Conservation (phyloP, 192 early-diverging fungal species). For the Linnemannia hyalina region DNA sequence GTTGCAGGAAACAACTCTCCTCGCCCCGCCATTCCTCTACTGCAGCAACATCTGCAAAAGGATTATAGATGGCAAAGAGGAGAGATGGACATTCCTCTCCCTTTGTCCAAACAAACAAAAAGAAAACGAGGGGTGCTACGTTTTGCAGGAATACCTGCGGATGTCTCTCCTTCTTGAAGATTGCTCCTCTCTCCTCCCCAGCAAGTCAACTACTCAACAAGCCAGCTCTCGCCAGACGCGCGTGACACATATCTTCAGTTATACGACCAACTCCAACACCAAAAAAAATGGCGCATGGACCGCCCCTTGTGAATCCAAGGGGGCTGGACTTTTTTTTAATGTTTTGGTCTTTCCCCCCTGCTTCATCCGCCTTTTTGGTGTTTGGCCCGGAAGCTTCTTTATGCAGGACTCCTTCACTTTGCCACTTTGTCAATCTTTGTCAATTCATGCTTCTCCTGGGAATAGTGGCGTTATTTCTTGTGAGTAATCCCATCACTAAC, state of each 20-base stretch:
- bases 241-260: neutral
- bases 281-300: constrained; percentile 17
- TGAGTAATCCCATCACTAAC: constrained; percentile 5
- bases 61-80: neutral
- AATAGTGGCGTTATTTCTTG: neutral
- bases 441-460: neutral
- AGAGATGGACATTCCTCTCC: neutral
- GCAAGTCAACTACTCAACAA: neutral
- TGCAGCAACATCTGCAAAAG: neutral
- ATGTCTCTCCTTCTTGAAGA: neutral
- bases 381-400: neutral
- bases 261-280: neutral
- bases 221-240: neutral
- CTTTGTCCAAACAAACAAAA: neutral
- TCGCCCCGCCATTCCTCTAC: neutral
- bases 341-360: neutral
- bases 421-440: neutral
- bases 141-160: neutral
- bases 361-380: neutral
- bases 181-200: neutral
- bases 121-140: neutral
- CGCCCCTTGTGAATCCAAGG: constrained; percentile 18
- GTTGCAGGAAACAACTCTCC: neutral
- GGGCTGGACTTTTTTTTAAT: constrained; percentile 7
- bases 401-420: neutral